A percentile compares a stretch with the other conserved stretches of the same genome.
Evolutionary conservation across 768 basidiomycete genomes (phyloP).

Genomic region (Suillus paluster): DNA sequence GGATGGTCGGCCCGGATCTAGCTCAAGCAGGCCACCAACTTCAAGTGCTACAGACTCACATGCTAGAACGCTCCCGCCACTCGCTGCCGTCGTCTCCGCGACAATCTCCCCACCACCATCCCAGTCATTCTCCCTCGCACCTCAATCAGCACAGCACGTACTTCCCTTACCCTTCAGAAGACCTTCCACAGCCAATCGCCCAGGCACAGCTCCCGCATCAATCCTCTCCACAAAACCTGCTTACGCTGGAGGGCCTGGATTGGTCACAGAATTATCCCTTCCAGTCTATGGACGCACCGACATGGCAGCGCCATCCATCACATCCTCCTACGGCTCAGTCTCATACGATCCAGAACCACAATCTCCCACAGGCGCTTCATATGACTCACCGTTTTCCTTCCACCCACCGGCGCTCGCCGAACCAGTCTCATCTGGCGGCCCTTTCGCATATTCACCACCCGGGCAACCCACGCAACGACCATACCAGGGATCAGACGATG

Average conservation of each 20-base stretch:
- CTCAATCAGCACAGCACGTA: constrained; percentile 52
- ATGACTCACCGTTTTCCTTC: constrained; percentile 82
- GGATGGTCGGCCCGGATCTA: constrained; percentile 51
- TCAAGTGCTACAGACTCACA: constrained; percentile 48
- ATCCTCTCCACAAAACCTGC: constrained; percentile 49
- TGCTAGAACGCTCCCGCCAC: constrained; percentile 67
- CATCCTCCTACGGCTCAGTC: constrained; percentile 27
- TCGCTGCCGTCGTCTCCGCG: constrained; percentile 79
- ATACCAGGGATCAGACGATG: constrained; percentile 52
- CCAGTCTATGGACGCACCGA: constrained; percentile 44
- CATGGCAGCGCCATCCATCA: constrained; percentile 40
- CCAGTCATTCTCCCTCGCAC: constrained; percentile 43
- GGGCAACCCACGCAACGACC: constrained; percentile 63
- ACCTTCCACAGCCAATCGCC: constrained; percentile 64
- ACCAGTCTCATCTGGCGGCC: constrained; percentile 30
- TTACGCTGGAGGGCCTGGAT: constrained; percentile 54
- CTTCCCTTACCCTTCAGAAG: constrained; percentile 61
- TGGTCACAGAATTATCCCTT: constrained; percentile 52
- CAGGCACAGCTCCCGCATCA: constrained; percentile 73
- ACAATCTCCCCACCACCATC: constrained; percentile 55
- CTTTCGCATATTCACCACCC: constrained; percentile 38
- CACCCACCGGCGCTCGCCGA: constrained; percentile 62
- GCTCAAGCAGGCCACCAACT: constrained; percentile 57
- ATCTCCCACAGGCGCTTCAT: constrained; percentile 27
- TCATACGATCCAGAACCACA: constrained; percentile 29